Conservation (phyloP, 2,329 filamentous ascomycete species). For the Aureobasidium vineae region DNA sequence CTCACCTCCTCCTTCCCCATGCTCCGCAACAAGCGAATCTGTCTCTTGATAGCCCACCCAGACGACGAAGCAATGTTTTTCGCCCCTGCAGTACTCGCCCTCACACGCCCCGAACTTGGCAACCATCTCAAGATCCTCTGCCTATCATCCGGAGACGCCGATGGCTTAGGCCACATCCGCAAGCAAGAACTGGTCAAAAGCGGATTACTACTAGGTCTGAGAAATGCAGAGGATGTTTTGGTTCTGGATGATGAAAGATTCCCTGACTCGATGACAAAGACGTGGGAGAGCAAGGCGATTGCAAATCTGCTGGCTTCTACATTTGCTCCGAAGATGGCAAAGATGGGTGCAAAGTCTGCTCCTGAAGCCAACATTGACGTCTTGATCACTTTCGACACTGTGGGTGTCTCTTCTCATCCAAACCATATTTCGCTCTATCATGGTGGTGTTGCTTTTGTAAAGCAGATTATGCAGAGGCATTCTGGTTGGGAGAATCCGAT, state of each 20-base stretch:
- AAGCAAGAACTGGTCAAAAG: constrained; percentile 82
- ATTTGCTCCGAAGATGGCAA: constrained; percentile 66
- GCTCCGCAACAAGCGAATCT: constrained; percentile 79
- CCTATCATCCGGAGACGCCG: constrained; percentile 85
- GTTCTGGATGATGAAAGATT: constrained; percentile 81
- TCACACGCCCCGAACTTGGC: constrained; percentile 73
- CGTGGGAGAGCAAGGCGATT: constrained; percentile 72
- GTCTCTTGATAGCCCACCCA: constrained; percentile 91
- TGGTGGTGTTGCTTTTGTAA: constrained; percentile 72
- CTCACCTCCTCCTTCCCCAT: constrained; percentile 57
- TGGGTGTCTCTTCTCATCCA: constrained; percentile 80
- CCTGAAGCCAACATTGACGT: constrained; percentile 66
- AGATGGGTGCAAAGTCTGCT: constrained; percentile 42
- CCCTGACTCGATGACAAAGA: constrained; percentile 80
- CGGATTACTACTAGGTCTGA: constrained; percentile 71
- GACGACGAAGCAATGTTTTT: constrained; percentile 99
- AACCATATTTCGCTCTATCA: constrained; percentile 91
- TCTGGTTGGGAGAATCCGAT: constrained; percentile 69
- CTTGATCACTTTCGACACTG: constrained; percentile 84
- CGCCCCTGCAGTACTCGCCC: constrained; percentile 78
- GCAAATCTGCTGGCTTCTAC: constrained; percentile 66
- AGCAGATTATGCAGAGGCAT: constrained; percentile 61
- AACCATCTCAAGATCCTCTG: constrained; percentile 96
- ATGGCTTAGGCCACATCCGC: constrained; percentile 78
- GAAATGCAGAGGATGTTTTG: constrained; percentile 73